Percentiles rank a stretch among this genome's conserved stretches.
Evolutionary conservation across 2,329 filamentous ascomycete genomes (phyloP).

Genomic region (Corynespora cassiicola): DNA sequence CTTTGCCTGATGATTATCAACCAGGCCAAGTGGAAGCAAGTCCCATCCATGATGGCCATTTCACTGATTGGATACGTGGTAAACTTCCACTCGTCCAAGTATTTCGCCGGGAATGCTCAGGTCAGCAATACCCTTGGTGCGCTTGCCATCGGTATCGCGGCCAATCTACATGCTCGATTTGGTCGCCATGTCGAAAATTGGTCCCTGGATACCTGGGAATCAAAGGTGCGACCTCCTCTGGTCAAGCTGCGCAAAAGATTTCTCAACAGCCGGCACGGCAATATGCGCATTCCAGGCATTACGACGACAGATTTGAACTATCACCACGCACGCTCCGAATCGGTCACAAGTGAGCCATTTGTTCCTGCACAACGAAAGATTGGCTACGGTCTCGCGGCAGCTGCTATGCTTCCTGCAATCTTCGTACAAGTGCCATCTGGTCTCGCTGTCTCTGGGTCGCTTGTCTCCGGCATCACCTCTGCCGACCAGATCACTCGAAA

Average conservation of each 20-base stretch:
- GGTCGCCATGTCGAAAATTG: conserved; percentile 65
- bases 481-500: conserved; percentile 62
- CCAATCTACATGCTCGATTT: conserved; percentile 79
- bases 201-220: conserved; percentile 62
- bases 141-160: conserved; percentile 76
- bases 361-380: conserved; percentile 43
- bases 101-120: conserved; percentile 73
- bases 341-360: conserved; percentile 6
- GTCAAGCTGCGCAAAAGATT: conserved; percentile 34
- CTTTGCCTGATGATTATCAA: conserved; percentile 79
- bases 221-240: conserved; percentile 51
- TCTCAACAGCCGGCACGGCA: conserved; percentile 25
- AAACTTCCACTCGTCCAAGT: conserved; percentile 73
- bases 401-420: conserved; percentile 85
- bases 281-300: conserved; percentile 7
- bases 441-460: conserved; percentile 62
- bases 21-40: conserved; percentile 80
- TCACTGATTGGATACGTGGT: conserved; percentile 76
- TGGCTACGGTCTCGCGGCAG: conserved; percentile 81
- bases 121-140: conserved; percentile 81
- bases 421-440: conserved; percentile 72
- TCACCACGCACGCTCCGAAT: conserved; percentile 19
- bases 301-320: conserved; percentile 29
- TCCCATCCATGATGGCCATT: conserved; percentile 77
- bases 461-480: conserved; percentile 63